Conservation (phyloP, 495 filamentous ascomycete genomes). For the Neurospora sp. region DNA sequence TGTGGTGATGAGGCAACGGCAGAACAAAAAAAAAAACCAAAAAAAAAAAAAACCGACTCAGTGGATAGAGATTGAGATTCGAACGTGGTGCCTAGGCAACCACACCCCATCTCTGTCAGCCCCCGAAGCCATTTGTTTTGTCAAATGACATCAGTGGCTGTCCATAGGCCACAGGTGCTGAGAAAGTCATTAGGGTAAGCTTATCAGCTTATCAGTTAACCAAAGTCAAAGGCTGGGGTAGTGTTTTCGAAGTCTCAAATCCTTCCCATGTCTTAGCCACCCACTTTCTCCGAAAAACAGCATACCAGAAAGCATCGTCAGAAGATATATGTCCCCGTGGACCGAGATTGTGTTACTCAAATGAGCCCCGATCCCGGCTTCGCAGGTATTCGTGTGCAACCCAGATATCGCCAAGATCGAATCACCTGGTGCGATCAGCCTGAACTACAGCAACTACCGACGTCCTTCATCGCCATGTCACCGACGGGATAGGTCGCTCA, state of each 20-base stretch:
- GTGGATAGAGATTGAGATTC: background rate
- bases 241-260: background rate
- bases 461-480: background rate
- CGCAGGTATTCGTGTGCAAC: background rate
- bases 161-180: background rate
- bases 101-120: background rate
- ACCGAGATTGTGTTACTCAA: background rate
- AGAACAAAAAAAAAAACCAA: background rate
- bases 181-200: background rate
- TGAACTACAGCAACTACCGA: background rate
- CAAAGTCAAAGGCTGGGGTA: background rate
- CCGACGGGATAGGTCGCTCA: background rate
- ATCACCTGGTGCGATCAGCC: background rate
- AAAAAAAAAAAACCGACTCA: no score
- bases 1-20: background rate
- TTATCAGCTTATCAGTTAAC: background rate
- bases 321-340: background rate
- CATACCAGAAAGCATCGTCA: background rate
- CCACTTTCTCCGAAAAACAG: background rate
- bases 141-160: background rate
- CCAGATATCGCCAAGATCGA: background rate
- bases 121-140: background rate
- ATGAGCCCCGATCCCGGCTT: background rate
- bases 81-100: background rate
- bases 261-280: background rate